phyloP scores from a whole-genome alignment of 805 yeast species.

The Ogataea populi-albae region DNA sequence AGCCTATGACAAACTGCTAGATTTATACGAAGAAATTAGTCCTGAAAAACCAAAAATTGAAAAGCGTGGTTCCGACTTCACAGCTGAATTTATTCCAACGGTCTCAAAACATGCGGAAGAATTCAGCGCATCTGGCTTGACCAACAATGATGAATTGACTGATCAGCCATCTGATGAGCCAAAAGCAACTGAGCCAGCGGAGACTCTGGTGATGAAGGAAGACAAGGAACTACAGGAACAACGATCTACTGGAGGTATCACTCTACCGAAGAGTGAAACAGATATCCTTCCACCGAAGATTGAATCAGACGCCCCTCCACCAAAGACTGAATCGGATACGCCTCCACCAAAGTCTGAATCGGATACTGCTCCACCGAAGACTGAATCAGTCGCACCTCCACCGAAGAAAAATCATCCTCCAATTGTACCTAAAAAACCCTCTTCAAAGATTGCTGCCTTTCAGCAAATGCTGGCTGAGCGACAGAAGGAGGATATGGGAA shows the following conservation, averaged over 20 bases:
- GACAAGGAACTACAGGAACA: not conserved
- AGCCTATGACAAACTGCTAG: conserved; percentile 17
- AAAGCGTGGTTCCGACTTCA: conserved; percentile 1
- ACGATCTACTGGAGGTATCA: not conserved
- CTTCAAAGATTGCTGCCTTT: conserved; percentile 76
- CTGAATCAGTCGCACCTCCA: not conserved
- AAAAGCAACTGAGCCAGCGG: not conserved
- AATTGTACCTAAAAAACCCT: conserved; percentile 72
- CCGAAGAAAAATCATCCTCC: conserved; percentile 36
- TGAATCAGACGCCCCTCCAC: not conserved
- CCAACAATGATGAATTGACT: too few species aligned
- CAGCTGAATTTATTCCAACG: conserved; percentile 2
- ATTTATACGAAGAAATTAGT: conserved; percentile 19
- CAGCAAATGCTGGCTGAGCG: conserved; percentile 67
- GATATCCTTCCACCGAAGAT: not conserved
- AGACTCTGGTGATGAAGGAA: not conserved
- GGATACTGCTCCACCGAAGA: not conserved
- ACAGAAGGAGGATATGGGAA: conserved; percentile 37
- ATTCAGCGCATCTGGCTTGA: not conserved
- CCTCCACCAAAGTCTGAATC: not conserved
- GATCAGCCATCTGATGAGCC: not conserved
- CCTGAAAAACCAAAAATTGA: conserved; percentile 15
- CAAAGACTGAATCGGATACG: not conserved
- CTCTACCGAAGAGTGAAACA: not conserved
- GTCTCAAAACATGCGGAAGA: not conserved